These are phyloP conservation scores for Ophiostoma pallidulum DNA, from an alignment of 2,329 filamentous ascomycete species.

Conservation along the genomic window DNA sequence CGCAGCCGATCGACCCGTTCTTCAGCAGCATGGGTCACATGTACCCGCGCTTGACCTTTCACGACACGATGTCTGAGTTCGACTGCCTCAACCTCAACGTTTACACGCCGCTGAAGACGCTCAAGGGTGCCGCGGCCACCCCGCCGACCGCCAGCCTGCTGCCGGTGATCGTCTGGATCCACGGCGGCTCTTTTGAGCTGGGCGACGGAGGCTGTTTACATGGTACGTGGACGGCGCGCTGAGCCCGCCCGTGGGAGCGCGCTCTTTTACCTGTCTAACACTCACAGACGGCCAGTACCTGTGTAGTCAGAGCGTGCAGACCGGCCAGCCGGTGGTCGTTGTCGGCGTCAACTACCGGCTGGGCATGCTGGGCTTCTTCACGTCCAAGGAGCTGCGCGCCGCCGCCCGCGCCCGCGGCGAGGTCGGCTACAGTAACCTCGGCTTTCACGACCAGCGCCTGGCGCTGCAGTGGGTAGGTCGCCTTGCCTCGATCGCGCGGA, in stretches of 20 bases:
- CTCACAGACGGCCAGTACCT: constrained; percentile 1
- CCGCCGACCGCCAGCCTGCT: background rate
- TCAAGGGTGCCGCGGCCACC: background rate
- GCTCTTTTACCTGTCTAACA: too few species aligned
- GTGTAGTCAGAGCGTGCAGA: background rate
- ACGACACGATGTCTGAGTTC: background rate
- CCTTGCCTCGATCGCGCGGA: too few species aligned
- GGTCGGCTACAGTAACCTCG: constrained; percentile 22
- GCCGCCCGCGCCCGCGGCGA: background rate
- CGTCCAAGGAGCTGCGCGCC: background rate
- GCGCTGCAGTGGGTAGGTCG: constrained; percentile 33
- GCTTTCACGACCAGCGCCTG: constrained; percentile 30
- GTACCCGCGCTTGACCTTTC: too few species aligned
- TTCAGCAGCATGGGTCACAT: too few species aligned
- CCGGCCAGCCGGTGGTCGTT: background rate
- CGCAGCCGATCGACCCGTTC: too few species aligned
- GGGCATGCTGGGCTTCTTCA: background rate
- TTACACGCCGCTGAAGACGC: background rate
- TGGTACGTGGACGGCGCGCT: background rate
- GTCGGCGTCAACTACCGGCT: constrained; percentile 1
- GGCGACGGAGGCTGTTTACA: background rate
- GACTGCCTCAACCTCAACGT: constrained; percentile 1
- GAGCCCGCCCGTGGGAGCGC: too few species aligned
- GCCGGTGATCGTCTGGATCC: constrained; percentile 3
- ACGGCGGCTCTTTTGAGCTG: background rate